These are phyloP conservation scores for Podospora comata DNA, from an alignment of 495 filamentous ascomycete genomes.

Conservation along the genomic window DNA sequence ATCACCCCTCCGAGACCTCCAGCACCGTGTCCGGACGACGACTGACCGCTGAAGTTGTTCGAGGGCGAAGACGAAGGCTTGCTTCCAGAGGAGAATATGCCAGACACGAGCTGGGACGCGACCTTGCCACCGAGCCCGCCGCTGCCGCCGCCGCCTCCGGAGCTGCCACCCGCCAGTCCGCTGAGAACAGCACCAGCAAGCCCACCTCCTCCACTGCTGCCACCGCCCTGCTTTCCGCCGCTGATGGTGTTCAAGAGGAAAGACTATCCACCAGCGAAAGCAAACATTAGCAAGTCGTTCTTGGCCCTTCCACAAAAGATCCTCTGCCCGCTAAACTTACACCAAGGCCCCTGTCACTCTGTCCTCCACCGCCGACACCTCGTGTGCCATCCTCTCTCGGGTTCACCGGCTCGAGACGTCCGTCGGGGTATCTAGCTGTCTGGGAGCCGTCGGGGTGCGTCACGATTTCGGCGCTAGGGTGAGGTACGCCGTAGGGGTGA, in stretches of 20 bases:
- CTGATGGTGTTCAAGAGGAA: conserved; percentile 30
- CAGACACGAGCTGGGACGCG: conserved; percentile 46
- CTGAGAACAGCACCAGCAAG: conserved; percentile 37
- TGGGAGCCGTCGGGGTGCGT: conserved; percentile 52
- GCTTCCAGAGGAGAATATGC: conserved; percentile 39
- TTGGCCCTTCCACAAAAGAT: not conserved
- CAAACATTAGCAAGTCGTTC: conserved; percentile 4
- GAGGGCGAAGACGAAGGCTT: conserved; percentile 39
- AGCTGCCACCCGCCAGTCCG: conserved; percentile 35
- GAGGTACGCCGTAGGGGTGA: conserved; percentile 52
- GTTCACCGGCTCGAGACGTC: conserved; percentile 47
- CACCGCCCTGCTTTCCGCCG: conserved; percentile 14
- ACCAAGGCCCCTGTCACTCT: conserved; percentile 45
- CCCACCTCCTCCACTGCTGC: conserved; percentile 33
- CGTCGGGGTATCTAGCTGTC: conserved; percentile 49
- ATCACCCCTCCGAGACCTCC: conserved; percentile 45
- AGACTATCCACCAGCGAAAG: conserved; percentile 13
- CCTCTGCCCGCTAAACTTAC: conserved; percentile 31
- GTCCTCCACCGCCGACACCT: conserved; percentile 32
- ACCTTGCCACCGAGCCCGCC: conserved; percentile 43
- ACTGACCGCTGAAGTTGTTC: conserved; percentile 36
- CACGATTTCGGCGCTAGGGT: conserved; percentile 43
- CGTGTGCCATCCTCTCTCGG: conserved; percentile 38
- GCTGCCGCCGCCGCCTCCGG: conserved; percentile 31
- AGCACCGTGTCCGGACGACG: conserved; percentile 25